phyloP scores from a whole-genome alignment of 139 green algal species.

The Pycnococcus provasolii region DNA sequence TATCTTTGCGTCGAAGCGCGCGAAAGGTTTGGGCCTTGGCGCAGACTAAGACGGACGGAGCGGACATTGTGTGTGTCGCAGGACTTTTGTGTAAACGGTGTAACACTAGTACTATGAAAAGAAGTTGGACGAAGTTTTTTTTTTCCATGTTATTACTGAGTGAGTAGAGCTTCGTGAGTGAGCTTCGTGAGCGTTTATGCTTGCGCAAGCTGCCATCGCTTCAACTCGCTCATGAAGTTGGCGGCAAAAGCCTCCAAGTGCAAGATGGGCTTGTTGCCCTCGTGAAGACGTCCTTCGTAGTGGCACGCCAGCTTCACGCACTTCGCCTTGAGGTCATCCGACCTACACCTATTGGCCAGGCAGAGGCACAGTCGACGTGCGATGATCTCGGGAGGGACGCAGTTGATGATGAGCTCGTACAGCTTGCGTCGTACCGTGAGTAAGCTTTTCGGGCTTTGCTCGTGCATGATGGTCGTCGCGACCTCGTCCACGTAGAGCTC shows the following conservation, averaged over 20 bases:
- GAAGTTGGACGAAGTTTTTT: no score
- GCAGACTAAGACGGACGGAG: no score
- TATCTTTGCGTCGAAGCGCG: no score
- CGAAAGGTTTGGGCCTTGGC: no score
- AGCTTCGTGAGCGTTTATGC: no score
- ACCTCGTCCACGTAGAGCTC: constrained; percentile 83
- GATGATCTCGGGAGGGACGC: constrained; percentile 80
- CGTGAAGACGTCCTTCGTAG: constrained; percentile 79
- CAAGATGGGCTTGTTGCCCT: constrained; percentile 88
- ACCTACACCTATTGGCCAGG: background rate
- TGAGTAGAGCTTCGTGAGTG: no score
- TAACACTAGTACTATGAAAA: no score
- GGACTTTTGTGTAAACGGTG: no score
- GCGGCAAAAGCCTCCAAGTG: constrained; percentile 95
- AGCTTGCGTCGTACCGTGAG: constrained; percentile 63
- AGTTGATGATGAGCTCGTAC: constrained; percentile 95
- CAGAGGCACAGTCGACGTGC: background rate
- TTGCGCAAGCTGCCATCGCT: constrained; percentile 24
- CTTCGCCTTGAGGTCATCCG: no score
- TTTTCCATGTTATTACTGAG: no score
- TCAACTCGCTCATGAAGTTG: constrained; percentile 86
- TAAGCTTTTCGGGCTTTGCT: constrained; percentile 74
- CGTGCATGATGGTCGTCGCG: constrained; percentile 62
- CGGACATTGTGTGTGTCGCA: no score
- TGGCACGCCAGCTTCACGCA: background rate